Percentiles rank a stretch among this genome's conserved stretches.
Evolutionary conservation across 331 rosid species (phyloP).

Genomic region (Dryas integrifolia): DNA sequence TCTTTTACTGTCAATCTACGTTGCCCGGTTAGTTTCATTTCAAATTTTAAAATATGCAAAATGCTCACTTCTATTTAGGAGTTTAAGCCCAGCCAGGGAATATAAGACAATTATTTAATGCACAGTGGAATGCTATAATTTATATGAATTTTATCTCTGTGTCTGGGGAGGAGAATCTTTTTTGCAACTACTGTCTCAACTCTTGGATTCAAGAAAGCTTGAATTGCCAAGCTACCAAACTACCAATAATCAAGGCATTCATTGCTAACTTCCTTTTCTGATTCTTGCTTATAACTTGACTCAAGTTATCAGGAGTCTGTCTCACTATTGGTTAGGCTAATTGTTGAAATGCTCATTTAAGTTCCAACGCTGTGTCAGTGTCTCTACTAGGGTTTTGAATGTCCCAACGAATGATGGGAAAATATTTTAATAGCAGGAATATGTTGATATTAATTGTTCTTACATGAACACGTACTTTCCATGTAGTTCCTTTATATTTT

Average conservation of each 20-base stretch:
- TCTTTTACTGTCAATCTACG: conserved; percentile 76
- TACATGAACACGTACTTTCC: neutral
- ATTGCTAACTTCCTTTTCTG: neutral
- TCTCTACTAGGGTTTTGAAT: neutral
- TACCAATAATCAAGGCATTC: neutral
- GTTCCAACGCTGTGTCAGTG: neutral
- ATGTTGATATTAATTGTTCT: neutral
- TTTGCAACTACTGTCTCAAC: neutral
- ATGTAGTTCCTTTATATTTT: neutral
- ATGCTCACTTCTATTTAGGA: conserved; percentile 13
- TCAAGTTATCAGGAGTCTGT: neutral
- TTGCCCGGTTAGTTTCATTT: conserved; percentile 75
- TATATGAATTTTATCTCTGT: neutral
- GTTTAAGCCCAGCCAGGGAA: neutral
- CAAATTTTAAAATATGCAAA: neutral
- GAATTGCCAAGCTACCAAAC: neutral
- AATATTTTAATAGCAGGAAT: neutral
- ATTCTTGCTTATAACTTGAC: neutral
- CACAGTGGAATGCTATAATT: neutral
- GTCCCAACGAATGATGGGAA: neutral
- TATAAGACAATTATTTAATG: neutral
- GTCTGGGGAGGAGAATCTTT: neutral
- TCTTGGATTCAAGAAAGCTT: neutral
- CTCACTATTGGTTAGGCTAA: neutral
- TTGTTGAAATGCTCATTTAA: neutral